Percentiles rank a stretch among this genome's conserved stretches.
Evolutionary conservation across 2,329 filamentous ascomycete species (phyloP).

Genomic region (Hymenoscyphus fraxineus): DNA sequence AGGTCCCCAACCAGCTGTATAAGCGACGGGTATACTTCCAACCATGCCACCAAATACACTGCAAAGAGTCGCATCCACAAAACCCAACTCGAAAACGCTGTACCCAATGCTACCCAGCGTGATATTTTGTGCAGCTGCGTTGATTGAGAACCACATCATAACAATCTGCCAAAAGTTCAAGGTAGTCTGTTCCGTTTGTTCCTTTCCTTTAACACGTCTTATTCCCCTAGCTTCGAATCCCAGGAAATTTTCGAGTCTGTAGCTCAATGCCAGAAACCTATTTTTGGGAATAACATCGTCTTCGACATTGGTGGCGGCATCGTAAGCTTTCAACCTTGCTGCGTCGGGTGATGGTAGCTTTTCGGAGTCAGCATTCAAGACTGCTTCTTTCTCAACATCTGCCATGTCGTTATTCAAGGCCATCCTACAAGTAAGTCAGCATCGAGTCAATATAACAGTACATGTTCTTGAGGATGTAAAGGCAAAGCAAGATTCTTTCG

Average conservation of each 20-base stretch:
- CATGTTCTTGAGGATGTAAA: not conserved
- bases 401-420: slow-evolving; percentile 17
- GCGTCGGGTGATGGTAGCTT: not conserved
- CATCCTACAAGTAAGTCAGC: slow-evolving; percentile 21
- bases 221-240: slow-evolving; percentile 54
- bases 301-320: slow-evolving; percentile 18
- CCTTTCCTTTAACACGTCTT: slow-evolving; percentile 51
- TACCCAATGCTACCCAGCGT: slow-evolving; percentile 62
- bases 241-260: slow-evolving; percentile 25
- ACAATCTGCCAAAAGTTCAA: slow-evolving; percentile 34
- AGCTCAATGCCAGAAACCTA: slow-evolving; percentile 20
- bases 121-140: slow-evolving; percentile 60
- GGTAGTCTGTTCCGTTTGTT: slow-evolving; percentile 43
- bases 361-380: slow-evolving; percentile 1
- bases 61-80: slow-evolving; percentile 52
- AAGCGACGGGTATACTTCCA: slow-evolving; percentile 53
- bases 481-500: slow-evolving; percentile 90
- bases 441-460: not conserved
- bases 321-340: slow-evolving; percentile 9
- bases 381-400: slow-evolving; percentile 24
- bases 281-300: slow-evolving; percentile 14
- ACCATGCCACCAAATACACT: slow-evolving; percentile 54
- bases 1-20: slow-evolving; percentile 60
- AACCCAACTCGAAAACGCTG: slow-evolving; percentile 54
- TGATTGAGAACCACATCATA: slow-evolving; percentile 59